Evolutionary conservation across 2,329 filamentous ascomycete species (phyloP), one percentile per base, ranked within the genome.

Genomic region (Colletotrichum liaoningense): DNA sequence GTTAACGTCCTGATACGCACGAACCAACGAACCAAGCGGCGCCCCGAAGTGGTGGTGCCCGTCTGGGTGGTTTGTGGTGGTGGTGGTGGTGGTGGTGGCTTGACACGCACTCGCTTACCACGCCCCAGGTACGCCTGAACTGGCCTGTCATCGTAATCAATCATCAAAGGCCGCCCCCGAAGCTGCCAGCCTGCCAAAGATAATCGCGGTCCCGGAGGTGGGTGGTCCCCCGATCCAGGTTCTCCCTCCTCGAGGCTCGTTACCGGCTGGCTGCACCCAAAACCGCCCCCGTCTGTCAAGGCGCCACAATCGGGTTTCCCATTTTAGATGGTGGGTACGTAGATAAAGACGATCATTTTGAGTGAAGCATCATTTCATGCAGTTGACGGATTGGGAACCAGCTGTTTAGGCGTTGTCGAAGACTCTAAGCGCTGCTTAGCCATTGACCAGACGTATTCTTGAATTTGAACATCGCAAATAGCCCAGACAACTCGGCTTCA

Each of bases 11-110:
- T 35, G 66, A 72, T 64, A 69, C 66, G 69, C 69, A 72, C 67
- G 70, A 69, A 69, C 66, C 70, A 60, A 72, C 67, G 70, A 64
- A 69, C 66, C 55, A 60, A n/a, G 14, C 33, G 62, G 14, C 46
- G 46, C 28, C 30, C 6, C 6, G 5, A n/a, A 5, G 19, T 26
- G 22, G 4, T 26, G n/a, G 24, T 54, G 33, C 33, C 33, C 1
- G 4, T 35, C 33, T 35, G 42, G n/a, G n/a, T n/a, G n/a, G n/a
- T n/a, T n/a, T n/a, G n/a, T n/a, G n/a, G n/a, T n/a, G n/a, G 12
- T 42, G 5, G 33, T 35, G 5, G 33, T 24, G n/a, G 4, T 26
- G 19, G 24, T 54, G 42, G 42, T 22, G 19, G 42, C 42, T 49
- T 22, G 42, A 49, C 42, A 49, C 3, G 42, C 19, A 49, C 4